These are phyloP conservation scores for Orobanche coerulescens DNA, from an alignment of 257 asterid genomes.

Conservation along the genomic window DNA sequence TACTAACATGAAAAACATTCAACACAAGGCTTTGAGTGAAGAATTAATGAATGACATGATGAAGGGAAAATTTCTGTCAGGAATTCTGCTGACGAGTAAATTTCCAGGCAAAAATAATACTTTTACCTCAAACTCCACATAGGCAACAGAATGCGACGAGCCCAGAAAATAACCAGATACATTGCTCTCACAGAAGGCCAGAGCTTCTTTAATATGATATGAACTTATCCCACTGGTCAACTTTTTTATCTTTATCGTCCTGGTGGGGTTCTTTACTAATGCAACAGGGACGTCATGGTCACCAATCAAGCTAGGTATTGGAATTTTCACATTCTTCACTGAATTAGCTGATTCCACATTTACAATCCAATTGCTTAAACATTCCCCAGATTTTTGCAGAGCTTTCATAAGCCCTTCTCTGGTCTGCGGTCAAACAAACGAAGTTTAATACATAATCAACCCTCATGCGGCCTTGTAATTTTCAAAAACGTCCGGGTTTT, in stretches of 20 bases:
- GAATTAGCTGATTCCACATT: conserved; percentile 35
- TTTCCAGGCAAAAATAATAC: conserved; percentile 7
- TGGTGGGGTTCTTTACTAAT: conserved; percentile 49
- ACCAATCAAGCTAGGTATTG: conserved; percentile 39
- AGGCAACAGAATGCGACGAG: conserved; percentile 36
- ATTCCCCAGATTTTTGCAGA: conserved; percentile 16
- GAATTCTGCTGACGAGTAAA: background rate
- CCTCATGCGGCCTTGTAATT: too few species aligned
- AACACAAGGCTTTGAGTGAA: background rate
- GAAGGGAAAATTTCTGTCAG: background rate
- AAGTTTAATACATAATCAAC: too few species aligned
- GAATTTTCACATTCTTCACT: conserved; percentile 13
- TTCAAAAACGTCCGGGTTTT: too few species aligned
- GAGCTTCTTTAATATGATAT: conserved; percentile 35
- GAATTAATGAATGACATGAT: background rate
- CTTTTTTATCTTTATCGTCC: conserved; percentile 42
- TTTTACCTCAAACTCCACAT: conserved; percentile 57
- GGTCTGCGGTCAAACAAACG: conserved; percentile 36
- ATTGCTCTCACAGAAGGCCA: conserved; percentile 38
- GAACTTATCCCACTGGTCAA: conserved; percentile 33
- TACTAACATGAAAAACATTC: too few species aligned
- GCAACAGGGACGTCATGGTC: conserved; percentile 39
- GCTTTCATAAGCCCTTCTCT: conserved; percentile 35
- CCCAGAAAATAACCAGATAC: conserved; percentile 48
- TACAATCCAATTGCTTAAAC: background rate